Base-by-base conservation (phyloP, 2,329 filamentous ascomycete genomes). In the Trichoderma citrinoviride region DNA sequence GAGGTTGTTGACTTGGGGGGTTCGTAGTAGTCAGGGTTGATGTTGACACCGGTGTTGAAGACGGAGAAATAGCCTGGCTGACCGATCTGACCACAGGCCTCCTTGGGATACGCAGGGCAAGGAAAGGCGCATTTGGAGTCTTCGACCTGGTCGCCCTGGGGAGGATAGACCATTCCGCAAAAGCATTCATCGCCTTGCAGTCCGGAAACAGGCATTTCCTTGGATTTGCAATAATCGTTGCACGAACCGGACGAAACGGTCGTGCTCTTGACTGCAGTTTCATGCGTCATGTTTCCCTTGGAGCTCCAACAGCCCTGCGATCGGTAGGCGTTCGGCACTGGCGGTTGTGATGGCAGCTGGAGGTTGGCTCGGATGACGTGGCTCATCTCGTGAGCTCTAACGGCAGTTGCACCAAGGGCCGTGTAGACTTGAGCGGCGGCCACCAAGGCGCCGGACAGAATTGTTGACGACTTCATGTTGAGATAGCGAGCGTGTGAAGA, bases 161-260 rank as follows among this genome's bases (percentile, higher is more conserved):
- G 80, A 0, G 93, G 93, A 54, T 93, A 82, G 65, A 81, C 77
- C 68, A 86, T 78, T 66, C 92, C 93, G 72, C 93, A 96, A 72
- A 82, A 91, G 78, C 93, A 97, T 19, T 81, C 80, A 17, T 85
- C 85, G 19, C 82, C 81, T 7, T 82, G 85, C 50, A 91, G 78
- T 37, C 82, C 91, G 71, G 88, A 85, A 7, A 92, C 82, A 69
- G 37, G 75, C 79, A 41, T 79, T 71, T 0, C 76, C 72, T 3
- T 76, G 8, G 17, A 5, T 27, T 19, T 72, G 71, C 83, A 86
- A 1, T 70, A 57, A 0, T 69, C 33, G 15, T 68, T 69, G 69
- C 85, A 87, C 14, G 69, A 66, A 61, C 82, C 82, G 14, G 77
- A 78, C 5, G 76, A 75, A 23, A 78, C 69, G 3, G 54, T 57